Evolutionary conservation across 176 grass and related monocot species (phyloP), one percentile per base, ranked within the genome.

Genomic region (Stipa capillata): DNA sequence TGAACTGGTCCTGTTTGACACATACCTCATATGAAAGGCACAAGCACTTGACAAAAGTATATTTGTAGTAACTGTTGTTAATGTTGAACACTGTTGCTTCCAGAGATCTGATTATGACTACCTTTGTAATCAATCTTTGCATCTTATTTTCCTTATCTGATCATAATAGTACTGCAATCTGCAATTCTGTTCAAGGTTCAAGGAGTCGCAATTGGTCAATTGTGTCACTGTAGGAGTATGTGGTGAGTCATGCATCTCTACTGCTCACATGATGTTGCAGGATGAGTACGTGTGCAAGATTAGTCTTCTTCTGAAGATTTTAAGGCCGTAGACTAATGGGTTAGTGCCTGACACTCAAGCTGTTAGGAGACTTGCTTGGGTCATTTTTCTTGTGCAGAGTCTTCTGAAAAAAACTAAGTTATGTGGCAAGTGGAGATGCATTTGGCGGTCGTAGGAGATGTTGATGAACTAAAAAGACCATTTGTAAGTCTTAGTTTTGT

Each of bases 1-100:
- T 80, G 82, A 70, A 55, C 62, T 81, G 70, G 37, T 63, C 69
- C 69, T 84, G 50, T 53, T n/a, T 84, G 76, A 50, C 44, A 28
- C 18, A 45, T 58, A 51, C 14, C 51, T 60, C 51, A 4, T 13
- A 84, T 60, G 86, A 80, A 74, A 88, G 68, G 44, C 65, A 68
- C 74, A 61, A 6, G 9, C 50, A 79, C 71, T 50, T 50, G 12
- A 18, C 29, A 68, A 68, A 60, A 66, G 21, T 75, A 8, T 43
- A 63, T 33, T 41, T 73, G 34, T 54, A 62, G 6, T 68, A 69
- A 49, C 45, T 52, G 23, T 69, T 69, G 41, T 57, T 41, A 50
- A 66, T 73, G 45, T 23, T 28, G 32, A 50, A 59, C 14, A 75
- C 40, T 61, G 34, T 33, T 68, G 23, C 40, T 84, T 78, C 55